phyloP scores from a whole-genome alignment of 352 stramenopile genomes.

The Globisporangium uncinulatum region DNA sequence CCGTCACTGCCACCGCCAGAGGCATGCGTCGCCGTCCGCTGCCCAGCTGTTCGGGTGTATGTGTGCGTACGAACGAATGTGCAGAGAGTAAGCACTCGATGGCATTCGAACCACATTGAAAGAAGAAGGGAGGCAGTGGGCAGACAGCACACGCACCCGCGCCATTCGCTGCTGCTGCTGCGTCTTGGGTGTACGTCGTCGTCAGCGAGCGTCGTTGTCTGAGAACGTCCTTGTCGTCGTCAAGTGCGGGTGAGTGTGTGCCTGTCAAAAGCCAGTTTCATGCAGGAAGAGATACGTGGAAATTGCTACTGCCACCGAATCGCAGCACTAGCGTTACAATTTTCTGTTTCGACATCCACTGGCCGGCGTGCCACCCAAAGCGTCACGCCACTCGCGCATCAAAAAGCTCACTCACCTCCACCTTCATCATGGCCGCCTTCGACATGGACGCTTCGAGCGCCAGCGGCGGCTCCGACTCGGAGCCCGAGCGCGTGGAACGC shows the following conservation, averaged over 20 bases:
- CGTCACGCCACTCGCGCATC: slow-evolving; percentile 2
- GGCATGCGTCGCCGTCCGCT: slow-evolving; percentile 9
- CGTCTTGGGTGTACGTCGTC: too few species aligned
- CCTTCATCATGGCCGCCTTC: slow-evolving; percentile 16
- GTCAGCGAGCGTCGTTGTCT: neutral
- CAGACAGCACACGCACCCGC: neutral
- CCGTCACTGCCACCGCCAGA: neutral
- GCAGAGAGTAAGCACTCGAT: neutral
- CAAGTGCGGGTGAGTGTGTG: too few species aligned
- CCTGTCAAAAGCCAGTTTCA: too few species aligned
- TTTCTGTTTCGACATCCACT: slow-evolving; percentile 2
- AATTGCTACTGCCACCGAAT: too few species aligned
- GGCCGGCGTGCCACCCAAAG: slow-evolving; percentile 4
- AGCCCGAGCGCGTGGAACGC: slow-evolving; percentile 51
- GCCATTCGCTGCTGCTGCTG: too few species aligned
- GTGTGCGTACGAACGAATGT: neutral
- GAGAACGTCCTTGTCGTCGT: too few species aligned
- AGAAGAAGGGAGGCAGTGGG: too few species aligned
- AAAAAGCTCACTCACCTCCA: neutral
- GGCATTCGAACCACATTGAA: neutral
- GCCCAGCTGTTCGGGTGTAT: slow-evolving; percentile 1
- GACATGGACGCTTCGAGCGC: slow-evolving; percentile 37
- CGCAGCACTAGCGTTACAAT: too few species aligned
- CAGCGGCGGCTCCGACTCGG: slow-evolving; percentile 43
- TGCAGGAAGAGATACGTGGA: too few species aligned